phyloP scores from a whole-genome alignment of 2,329 filamentous ascomycete genomes.

The Penicillium oxalicum region DNA sequence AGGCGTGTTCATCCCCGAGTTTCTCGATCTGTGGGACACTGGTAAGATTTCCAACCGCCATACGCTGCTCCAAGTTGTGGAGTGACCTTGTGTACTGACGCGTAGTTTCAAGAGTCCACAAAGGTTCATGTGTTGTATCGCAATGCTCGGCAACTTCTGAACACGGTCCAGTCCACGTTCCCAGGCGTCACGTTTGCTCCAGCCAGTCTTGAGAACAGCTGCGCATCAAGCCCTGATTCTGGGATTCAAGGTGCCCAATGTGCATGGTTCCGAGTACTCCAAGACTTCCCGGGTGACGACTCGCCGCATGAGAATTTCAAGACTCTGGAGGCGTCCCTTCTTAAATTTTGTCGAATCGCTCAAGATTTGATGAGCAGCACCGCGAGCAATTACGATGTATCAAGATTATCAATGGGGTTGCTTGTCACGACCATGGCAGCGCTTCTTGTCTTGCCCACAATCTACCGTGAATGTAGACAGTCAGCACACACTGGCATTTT shows the following conservation, averaged over 20 bases:
- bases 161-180: slow-evolving; percentile 70
- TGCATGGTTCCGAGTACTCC: slow-evolving; percentile 52
- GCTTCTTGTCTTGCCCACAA: slow-evolving; percentile 29
- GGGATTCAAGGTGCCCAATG: slow-evolving; percentile 59
- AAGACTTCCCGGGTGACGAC: slow-evolving; percentile 15
- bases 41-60: slow-evolving; percentile 41
- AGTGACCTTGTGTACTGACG: slow-evolving; percentile 1
- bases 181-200: slow-evolving; percentile 47
- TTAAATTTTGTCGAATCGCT: slow-evolving; percentile 61
- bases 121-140: slow-evolving; percentile 63
- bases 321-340: slow-evolving; percentile 19
- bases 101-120: slow-evolving; percentile 39
- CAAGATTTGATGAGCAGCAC: slow-evolving; percentile 80
- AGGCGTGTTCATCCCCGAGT: slow-evolving; percentile 73
- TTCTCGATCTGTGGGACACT: slow-evolving; percentile 69
- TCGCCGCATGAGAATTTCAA: slow-evolving; percentile 10
- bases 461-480: slow-evolving; percentile 25
- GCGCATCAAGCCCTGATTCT: slow-evolving; percentile 18
- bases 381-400: slow-evolving; percentile 84
- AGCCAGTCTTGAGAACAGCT: slow-evolving; percentile 14
- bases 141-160: slow-evolving; percentile 75
- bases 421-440: slow-evolving; percentile 40
- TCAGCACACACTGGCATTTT: slow-evolving; percentile 27
- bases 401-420: slow-evolving; percentile 37
- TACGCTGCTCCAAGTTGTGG: too few species aligned